Base-by-base conservation (phyloP, 192 early-diverging fungal species). In the Gigaspora rosea region DNA sequence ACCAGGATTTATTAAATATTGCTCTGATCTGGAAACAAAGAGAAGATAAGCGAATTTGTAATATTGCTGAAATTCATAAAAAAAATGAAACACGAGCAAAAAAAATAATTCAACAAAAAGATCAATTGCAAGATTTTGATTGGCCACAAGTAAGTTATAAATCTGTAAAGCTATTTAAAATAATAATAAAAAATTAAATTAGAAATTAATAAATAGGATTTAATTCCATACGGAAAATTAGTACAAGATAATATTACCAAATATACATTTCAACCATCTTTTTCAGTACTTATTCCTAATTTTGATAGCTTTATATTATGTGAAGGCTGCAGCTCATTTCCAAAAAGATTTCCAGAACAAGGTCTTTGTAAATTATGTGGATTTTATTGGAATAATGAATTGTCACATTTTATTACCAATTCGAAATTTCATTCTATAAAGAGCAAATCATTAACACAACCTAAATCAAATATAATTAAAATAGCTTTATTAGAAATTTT, bases 1-100 rank as follows among this genome's bases (percentile, higher is more conserved):
- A 20, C 0, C 66, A 68, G 9, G 47, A 68, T 68, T n/a, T 50
- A 49, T 47, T 27, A 3, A 68, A 68, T 68, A 68, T 68, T 27
- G 12, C 46, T 68, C 51, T 22, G 8, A 50, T 68, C 48, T 4
- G 22, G 20, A 50, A 47, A 49, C 8, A 50, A 8, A 16, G 48
- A 49, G 20, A 68, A 16, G 7, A 68, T 49, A 5, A 50, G 48
- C 3, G 20, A 22, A 49, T 68, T 49, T 36, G 27, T 20, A 68
- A 68, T 50, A 1, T 68, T 6, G 10, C 8, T 3, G 2, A 22
- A 68, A 68, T 68, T 50, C 8, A 47, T 8, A 68, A 68, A 50
- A 2, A 20, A 36, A 68, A 68, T 68, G 16, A 27, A 36, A 2
- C 22, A 16, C 4, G 47, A 11, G 10, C 47, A 8, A 27, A 36